Conservation (phyloP, 768 basidiomycete species). For the Calocybe indica region DNA sequence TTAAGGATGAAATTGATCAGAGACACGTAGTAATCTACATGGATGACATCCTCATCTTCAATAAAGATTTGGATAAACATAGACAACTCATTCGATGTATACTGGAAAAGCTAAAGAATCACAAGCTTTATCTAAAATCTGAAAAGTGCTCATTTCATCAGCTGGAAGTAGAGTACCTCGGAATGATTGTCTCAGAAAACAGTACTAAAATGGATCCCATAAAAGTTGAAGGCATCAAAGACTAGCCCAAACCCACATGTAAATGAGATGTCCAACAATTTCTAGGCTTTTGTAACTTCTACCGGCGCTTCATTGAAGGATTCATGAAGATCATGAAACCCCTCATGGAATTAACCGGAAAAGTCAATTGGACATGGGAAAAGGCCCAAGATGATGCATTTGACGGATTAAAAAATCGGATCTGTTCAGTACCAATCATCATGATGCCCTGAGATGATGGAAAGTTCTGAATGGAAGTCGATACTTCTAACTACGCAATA, state of each 20-base stretch:
- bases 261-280: too few relatives aligned
- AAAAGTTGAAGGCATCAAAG: constrained; percentile 21
- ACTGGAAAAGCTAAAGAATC: constrained; percentile 13
- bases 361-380: too few relatives aligned
- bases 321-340: too few relatives aligned
- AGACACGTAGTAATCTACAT: constrained; percentile 25
- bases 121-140: constrained; percentile 21
- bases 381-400: too few relatives aligned
- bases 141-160: constrained; percentile 27
- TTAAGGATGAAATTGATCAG: constrained; percentile 16
- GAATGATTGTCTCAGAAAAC: constrained; percentile 16
- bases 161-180: constrained; percentile 16
- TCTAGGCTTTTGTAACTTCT: too few relatives aligned
- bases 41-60: constrained; percentile 34
- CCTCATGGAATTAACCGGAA: too few relatives aligned
- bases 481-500: too few relatives aligned
- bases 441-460: too few relatives aligned
- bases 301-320: too few relatives aligned
- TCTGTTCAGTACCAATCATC: too few relatives aligned
- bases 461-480: too few relatives aligned
- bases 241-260: constrained; percentile 9
- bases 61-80: constrained; percentile 16
- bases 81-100: constrained; percentile 11
- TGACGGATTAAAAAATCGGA: too few relatives aligned
- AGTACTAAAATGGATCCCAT: constrained; percentile 22